A percentile compares a stretch with the other conserved stretches of the same genome.
These are phyloP conservation scores for Botryotinia convoluta DNA, from an alignment of 2,329 filamentous ascomycete species.

Conservation along the genomic window DNA sequence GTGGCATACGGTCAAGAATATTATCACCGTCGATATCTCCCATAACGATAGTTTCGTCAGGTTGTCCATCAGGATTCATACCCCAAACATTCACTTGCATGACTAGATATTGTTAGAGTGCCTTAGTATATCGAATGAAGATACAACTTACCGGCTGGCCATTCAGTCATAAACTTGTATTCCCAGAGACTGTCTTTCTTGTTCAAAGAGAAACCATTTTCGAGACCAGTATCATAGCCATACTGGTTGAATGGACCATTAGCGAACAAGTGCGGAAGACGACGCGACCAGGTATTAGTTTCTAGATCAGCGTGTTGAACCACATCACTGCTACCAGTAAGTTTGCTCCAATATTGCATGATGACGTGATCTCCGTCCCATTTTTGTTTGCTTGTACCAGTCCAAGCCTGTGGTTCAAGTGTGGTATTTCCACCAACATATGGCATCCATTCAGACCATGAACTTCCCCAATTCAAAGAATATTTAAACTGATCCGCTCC, in stretches of 20 bases:
- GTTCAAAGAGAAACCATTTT: conserved; percentile 50
- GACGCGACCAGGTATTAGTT: conserved; percentile 43
- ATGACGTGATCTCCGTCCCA: conserved; percentile 62
- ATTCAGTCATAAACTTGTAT: conserved; percentile 61
- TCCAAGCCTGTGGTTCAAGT: conserved; percentile 51
- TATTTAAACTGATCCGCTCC: conserved; percentile 63
- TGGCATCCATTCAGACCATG: conserved; percentile 56
- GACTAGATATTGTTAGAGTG: conserved; percentile 14
- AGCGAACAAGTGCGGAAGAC: conserved; percentile 61
- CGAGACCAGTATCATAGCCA: conserved; percentile 59
- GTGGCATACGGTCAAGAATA: conserved; percentile 60
- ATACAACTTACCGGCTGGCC: conserved; percentile 48
- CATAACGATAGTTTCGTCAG: conserved; percentile 57
- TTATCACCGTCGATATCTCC: conserved; percentile 61
- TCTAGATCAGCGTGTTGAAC: conserved; percentile 57
- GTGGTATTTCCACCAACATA: conserved; percentile 53
- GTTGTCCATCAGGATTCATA: conserved; percentile 60
- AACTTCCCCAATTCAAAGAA: conserved; percentile 58
- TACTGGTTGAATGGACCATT: conserved; percentile 63
- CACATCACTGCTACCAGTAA: conserved; percentile 58
- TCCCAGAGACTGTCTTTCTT: conserved; percentile 51
- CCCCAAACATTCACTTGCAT: conserved; percentile 65
- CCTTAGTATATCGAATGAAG: too few relatives aligned
- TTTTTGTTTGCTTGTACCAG: conserved; percentile 54
- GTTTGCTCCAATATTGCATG: conserved; percentile 61